These are phyloP conservation scores for Colletotrichum eremochloae DNA, from an alignment of 2,329 filamentous ascomycete genomes.

Conservation along the genomic window DNA sequence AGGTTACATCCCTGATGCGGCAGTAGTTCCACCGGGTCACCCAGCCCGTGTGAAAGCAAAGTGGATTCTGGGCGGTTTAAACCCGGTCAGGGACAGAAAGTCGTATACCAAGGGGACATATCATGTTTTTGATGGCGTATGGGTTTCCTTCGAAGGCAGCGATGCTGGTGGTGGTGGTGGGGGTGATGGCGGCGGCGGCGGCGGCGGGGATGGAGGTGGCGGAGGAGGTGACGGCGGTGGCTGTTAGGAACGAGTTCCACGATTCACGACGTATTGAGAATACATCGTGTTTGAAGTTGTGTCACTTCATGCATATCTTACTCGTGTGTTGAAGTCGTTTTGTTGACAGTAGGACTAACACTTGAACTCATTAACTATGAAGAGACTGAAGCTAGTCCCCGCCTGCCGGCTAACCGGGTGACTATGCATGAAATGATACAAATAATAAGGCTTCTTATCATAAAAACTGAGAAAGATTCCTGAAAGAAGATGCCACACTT, in stretches of 20 bases:
- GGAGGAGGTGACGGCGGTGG: constrained; percentile 16
- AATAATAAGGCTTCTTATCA: too few relatives aligned
- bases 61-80: constrained; percentile 21
- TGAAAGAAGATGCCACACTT: too few relatives aligned
- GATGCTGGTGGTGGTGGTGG: constrained; percentile 11
- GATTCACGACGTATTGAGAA: too few relatives aligned
- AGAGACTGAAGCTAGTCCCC: too few relatives aligned
- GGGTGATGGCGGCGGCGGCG: constrained; percentile 19
- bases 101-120: constrained; percentile 7
- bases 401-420: too few relatives aligned
- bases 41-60: constrained; percentile 13
- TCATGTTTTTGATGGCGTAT: constrained; percentile 18
- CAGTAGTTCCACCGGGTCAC: constrained; percentile 18
- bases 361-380: too few relatives aligned
- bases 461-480: too few relatives aligned
- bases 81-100: constrained; percentile 19
- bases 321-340: too few relatives aligned
- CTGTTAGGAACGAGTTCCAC: too few relatives aligned
- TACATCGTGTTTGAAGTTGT: background rate
- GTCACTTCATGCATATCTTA: too few relatives aligned
- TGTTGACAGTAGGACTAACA: too few relatives aligned
- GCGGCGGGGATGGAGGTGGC: constrained; percentile 22
- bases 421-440: too few relatives aligned
- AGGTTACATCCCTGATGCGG: constrained; percentile 30
- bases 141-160: constrained; percentile 20